phyloP scores from a whole-genome alignment of 805 yeast genomes.

The Spencermartinsiella europaea region DNA sequence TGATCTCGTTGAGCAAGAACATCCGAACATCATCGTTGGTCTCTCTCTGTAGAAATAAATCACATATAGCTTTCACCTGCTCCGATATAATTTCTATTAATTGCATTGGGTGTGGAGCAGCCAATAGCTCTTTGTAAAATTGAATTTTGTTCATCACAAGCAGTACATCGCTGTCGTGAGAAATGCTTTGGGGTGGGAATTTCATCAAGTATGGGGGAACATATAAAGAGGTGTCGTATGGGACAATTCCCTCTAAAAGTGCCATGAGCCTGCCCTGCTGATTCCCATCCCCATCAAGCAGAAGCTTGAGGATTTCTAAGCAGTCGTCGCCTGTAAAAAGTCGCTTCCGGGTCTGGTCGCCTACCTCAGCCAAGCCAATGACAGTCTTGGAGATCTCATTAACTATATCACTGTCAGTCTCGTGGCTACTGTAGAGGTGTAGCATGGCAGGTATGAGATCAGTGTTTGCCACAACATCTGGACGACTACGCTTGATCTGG shows the following conservation, averaged over 20 bases:
- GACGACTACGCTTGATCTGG: constrained; percentile 28
- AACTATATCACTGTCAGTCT: constrained; percentile 23
- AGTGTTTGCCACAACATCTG: constrained; percentile 34
- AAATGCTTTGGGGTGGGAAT: constrained; percentile 13
- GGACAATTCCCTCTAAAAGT: constrained; percentile 25
- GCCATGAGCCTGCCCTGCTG: constrained; percentile 28
- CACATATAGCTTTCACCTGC: constrained; percentile 18
- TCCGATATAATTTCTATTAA: constrained; percentile 18
- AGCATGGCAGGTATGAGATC: constrained; percentile 27
- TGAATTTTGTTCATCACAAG: constrained; percentile 28
- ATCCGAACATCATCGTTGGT: constrained; percentile 8
- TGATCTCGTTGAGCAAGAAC: constrained; percentile 24
- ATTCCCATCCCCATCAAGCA: constrained; percentile 20
- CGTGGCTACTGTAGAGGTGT: constrained; percentile 20
- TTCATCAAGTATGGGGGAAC: constrained; percentile 27
- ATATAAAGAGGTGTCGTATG: constrained; percentile 19
- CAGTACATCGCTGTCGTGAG: constrained; percentile 29
- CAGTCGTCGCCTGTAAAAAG: constrained; percentile 26
- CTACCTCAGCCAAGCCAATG: constrained; percentile 24
- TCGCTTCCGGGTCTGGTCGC: constrained; percentile 31
- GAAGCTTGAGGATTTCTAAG: constrained; percentile 23
- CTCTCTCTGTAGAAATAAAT: constrained; percentile 17
- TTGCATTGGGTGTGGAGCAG: constrained; percentile 9
- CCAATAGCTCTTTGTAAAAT: constrained; percentile 30
- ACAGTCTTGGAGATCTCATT: constrained; percentile 18